Conservation (phyloP, 495 filamentous ascomycete genomes). For the Letharia lupina region DNA sequence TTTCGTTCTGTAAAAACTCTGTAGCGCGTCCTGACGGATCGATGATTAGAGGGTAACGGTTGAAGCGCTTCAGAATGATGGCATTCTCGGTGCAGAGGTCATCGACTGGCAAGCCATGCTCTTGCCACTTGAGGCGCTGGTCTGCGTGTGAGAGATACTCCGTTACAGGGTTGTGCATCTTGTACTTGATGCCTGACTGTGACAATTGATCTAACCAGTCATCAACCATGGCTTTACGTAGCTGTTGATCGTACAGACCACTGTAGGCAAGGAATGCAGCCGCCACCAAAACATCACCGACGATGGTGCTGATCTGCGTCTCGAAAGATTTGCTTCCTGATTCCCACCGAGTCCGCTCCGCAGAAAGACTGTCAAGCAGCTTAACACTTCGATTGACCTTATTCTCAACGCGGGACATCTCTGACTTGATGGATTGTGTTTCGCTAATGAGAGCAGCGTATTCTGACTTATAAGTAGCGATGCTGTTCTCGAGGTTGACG, state of each 20-base stretch:
- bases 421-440: conserved; percentile 91
- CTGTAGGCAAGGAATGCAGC: conserved; percentile 97
- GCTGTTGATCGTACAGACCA: conserved; percentile 95
- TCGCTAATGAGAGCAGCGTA: conserved; percentile 95
- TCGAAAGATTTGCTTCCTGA: conserved; percentile 96
- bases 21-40: conserved; percentile 91
- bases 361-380: conserved; percentile 87
- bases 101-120: conserved; percentile 91
- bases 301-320: conserved; percentile 91
- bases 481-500: conserved; percentile 73
- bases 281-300: conserved; percentile 89
- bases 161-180: conserved; percentile 85
- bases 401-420: conserved; percentile 92
- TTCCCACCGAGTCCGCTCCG: conserved; percentile 89
- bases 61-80: conserved; percentile 93
- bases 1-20: conserved; percentile 90
- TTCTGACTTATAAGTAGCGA: conserved; percentile 92
- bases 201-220: conserved; percentile 92
- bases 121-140: conserved; percentile 89
- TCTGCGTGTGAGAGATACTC: conserved; percentile 97
- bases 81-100: conserved; percentile 98
- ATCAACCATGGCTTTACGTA: conserved; percentile 93
- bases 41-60: conserved; percentile 96
- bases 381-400: conserved; percentile 96
- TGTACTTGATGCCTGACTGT: conserved; percentile 84